Evolutionary conservation across 1,139 yeast species (phyloP).

Genomic region (Scheffersomyces illinoinensis): DNA sequence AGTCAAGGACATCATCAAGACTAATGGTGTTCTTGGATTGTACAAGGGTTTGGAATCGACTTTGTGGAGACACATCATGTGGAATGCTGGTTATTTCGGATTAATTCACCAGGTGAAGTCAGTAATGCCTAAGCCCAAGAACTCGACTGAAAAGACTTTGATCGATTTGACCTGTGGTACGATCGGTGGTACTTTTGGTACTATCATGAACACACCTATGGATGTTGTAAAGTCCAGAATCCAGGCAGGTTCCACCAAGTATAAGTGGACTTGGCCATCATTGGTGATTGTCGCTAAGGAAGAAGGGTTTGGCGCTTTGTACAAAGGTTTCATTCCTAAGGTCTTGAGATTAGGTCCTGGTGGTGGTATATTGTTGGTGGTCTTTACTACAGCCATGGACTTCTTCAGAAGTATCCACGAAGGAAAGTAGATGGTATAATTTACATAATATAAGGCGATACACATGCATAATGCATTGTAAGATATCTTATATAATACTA

Average conservation of each 20-base stretch:
- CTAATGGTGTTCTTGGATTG: slow-evolving; percentile 79
- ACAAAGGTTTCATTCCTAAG: slow-evolving; percentile 95
- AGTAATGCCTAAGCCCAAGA: slow-evolving; percentile 75
- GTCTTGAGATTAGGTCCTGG: slow-evolving; percentile 98
- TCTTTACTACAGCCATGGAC: slow-evolving; percentile 92
- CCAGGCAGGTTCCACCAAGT: slow-evolving; percentile 84
- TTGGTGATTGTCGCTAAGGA: slow-evolving; percentile 75
- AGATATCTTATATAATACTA: neutral
- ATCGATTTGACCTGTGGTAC: slow-evolving; percentile 92
- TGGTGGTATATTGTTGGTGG: slow-evolving; percentile 96
- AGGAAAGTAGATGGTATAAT: slow-evolving; percentile 12
- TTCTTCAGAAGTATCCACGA: slow-evolving; percentile 73
- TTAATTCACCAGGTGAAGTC: slow-evolving; percentile 84
- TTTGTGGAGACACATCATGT: slow-evolving; percentile 91
- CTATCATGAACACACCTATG: slow-evolving; percentile 90
- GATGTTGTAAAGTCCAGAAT: slow-evolving; percentile 98
- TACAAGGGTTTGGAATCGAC: slow-evolving; percentile 97
- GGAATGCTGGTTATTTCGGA: slow-evolving; percentile 99
- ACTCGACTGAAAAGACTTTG: slow-evolving; percentile 67
- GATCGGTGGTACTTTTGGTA: slow-evolving; percentile 96
- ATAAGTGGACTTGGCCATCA: slow-evolving; percentile 91
- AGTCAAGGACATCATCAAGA: slow-evolving; percentile 64
- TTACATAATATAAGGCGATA: neutral
- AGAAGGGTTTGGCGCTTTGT: slow-evolving; percentile 56
- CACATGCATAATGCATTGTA: neutral